Evolutionary conservation across 2,329 filamentous ascomycete genomes (phyloP), one percentile per base, ranked within the genome.

Genomic region (Gnomoniopsis sp.): DNA sequence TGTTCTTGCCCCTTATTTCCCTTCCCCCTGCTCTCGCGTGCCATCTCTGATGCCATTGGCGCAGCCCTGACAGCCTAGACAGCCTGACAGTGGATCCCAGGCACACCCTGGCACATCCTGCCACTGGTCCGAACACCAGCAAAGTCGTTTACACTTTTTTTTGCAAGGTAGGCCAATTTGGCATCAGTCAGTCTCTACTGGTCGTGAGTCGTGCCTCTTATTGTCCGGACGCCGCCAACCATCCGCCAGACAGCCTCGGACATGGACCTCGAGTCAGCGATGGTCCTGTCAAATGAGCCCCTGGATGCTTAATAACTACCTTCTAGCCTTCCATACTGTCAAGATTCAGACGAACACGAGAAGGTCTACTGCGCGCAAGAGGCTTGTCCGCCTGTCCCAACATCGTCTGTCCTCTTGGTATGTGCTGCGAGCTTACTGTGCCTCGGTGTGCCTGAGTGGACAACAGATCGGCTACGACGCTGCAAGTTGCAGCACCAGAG

Each of bases 161-260:
- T 38, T 47, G 34, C 17, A 4, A 30, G 26, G 26, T 30, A 50
- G 43, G 43, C 58, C 51, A 47, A 48, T 53, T 61, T 61, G 51
- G 51, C 30, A 52, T 51, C 59, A 55, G 41, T 43, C 23, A 22
- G 10, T 22, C 43, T 3, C 43, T 44, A 43, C 21, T 21, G 26
- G n/a, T 30, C 41, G n/a, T 41, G 51, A 53, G 51, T 53, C 51
- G 51, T 43, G 41, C 36, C 4, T 19, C 17, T 19, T 41, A 12
- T 30, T 30, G 10, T 53, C 41, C 51, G 41, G 22, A 26, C 22
- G 41, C 30, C 38, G 14, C 14, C 50, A 44, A n/a, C 36, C n/a
- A 4, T 19, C 44, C 44, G 38, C 26, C 26, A 30, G 8, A 30
- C 26, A 41, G 38, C 38, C 38, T n/a, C 38, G n/a, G 38, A 41